Conservation (phyloP, 208 protist species). For the Wallacemonas rigidus region DNA sequence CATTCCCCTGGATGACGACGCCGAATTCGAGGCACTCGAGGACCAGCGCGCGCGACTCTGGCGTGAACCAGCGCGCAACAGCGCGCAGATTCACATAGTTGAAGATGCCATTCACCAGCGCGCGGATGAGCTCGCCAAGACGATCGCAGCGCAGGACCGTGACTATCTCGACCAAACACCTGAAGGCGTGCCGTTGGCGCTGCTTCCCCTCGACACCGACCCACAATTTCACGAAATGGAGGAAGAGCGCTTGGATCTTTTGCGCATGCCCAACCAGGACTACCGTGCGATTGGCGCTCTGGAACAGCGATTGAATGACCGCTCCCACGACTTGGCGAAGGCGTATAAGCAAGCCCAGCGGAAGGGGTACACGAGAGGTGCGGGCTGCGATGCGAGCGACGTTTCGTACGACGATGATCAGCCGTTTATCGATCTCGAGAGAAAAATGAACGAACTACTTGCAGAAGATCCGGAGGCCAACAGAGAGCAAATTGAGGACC, state of each 20-base stretch:
- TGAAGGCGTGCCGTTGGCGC: slow-evolving; percentile 51
- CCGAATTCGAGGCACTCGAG: slow-evolving; percentile 41
- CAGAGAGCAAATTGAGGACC: slow-evolving; percentile 21
- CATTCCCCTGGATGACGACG: slow-evolving; percentile 51
- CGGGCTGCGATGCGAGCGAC: slow-evolving; percentile 19
- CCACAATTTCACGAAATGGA: slow-evolving; percentile 41
- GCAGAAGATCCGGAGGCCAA: slow-evolving; percentile 8
- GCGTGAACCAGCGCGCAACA: slow-evolving; percentile 31
- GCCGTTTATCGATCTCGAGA: slow-evolving; percentile 52
- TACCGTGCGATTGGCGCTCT: slow-evolving; percentile 26
- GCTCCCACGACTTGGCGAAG: slow-evolving; percentile 33
- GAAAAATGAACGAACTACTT: slow-evolving; percentile 35
- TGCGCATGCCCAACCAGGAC: slow-evolving; percentile 26
- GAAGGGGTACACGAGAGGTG: slow-evolving; percentile 35
- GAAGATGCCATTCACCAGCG: slow-evolving; percentile 51
- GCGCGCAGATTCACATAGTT: slow-evolving; percentile 27
- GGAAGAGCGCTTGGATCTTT: slow-evolving; percentile 44
- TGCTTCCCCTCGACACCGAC: slow-evolving; percentile 53
- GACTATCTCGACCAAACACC: slow-evolving; percentile 44
- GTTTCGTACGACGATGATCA: slow-evolving; percentile 41
- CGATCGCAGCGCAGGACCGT: slow-evolving; percentile 18
- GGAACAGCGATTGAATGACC: slow-evolving; percentile 45
- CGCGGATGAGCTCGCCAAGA: slow-evolving; percentile 38
- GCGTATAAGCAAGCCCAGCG: slow-evolving; percentile 36
- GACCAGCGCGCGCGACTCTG: slow-evolving; percentile 47